These are phyloP conservation scores for Mucor saturninus DNA, from an alignment of 371 early-diverging fungal genomes.

Conservation along the genomic window DNA sequence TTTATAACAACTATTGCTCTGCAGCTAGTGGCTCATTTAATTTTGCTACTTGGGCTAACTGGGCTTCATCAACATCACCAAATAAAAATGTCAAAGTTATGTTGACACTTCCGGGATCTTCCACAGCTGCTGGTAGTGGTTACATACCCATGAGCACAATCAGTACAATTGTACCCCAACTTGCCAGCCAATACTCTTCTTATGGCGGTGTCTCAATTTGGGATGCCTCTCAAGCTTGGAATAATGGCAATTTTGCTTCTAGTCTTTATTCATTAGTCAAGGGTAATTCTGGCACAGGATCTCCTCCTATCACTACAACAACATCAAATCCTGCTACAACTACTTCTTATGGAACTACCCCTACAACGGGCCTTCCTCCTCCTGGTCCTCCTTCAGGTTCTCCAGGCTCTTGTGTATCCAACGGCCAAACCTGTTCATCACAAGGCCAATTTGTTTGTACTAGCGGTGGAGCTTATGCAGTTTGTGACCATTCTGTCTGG, in stretches of 20 bases:
- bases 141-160: slow-evolving; percentile 52
- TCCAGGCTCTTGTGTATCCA: slow-evolving; percentile 10
- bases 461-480: slow-evolving; percentile 22
- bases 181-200: slow-evolving; percentile 44
- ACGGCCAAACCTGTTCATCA: slow-evolving; percentile 25
- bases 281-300: slow-evolving; percentile 3
- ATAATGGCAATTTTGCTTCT: slow-evolving; percentile 41
- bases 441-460: slow-evolving; percentile 31
- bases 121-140: slow-evolving; percentile 66
- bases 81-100: slow-evolving; percentile 67
- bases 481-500: slow-evolving; percentile 40
- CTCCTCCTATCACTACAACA: slow-evolving; percentile 5
- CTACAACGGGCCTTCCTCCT: neutral
- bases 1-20: slow-evolving; percentile 77
- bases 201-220: slow-evolving; percentile 76
- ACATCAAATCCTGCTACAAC: neutral
- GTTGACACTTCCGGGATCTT: slow-evolving; percentile 66
- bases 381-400: slow-evolving; percentile 4
- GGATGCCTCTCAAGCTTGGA: slow-evolving; percentile 59
- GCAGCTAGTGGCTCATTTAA: slow-evolving; percentile 62
- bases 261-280: slow-evolving; percentile 7
- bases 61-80: slow-evolving; percentile 55
- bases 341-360: neutral
- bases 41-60: slow-evolving; percentile 66
- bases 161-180: slow-evolving; percentile 35